phyloP scores from a whole-genome alignment of 2,329 filamentous ascomycete genomes.

The Ophiostoma angusticollis region DNA sequence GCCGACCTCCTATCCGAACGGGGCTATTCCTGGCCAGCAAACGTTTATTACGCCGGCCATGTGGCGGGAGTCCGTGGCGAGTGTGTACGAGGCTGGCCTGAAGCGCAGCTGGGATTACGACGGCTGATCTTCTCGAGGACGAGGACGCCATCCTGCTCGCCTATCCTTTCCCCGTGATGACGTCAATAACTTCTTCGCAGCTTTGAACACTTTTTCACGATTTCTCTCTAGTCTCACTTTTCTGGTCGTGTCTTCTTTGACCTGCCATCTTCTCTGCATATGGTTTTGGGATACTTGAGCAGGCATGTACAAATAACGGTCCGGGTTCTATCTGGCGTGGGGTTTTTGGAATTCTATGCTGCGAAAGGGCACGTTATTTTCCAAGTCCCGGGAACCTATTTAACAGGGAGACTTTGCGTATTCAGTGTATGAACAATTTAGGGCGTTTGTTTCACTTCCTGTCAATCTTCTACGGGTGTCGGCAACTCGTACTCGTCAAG shows the following conservation, averaged over 20 bases:
- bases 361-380: too few species aligned
- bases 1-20: conserved; percentile 37
- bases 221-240: neutral
- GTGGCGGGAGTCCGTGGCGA: conserved; percentile 62
- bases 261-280: neutral
- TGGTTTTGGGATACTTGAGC: too few species aligned
- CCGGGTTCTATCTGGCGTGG: too few species aligned
- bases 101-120: conserved; percentile 51
- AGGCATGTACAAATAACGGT: too few species aligned
- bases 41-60: conserved; percentile 56
- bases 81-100: conserved; percentile 52
- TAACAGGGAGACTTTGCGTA: too few species aligned
- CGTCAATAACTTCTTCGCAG: neutral
- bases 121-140: neutral
- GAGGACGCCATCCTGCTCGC: too few species aligned
- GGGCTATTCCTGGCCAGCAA: conserved; percentile 30
- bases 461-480: too few species aligned
- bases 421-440: too few species aligned
- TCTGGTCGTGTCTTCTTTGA: neutral
- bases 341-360: conserved; percentile 2
- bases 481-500: too few species aligned
- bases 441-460: too few species aligned
- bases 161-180: neutral
- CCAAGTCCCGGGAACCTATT: too few species aligned
- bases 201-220: neutral